Percentiles rank a stretch among this genome's conserved stretches.
phyloP scores from a whole-genome alignment of 2,329 filamentous ascomycete species.

The Pseudocercospora eumusae region DNA sequence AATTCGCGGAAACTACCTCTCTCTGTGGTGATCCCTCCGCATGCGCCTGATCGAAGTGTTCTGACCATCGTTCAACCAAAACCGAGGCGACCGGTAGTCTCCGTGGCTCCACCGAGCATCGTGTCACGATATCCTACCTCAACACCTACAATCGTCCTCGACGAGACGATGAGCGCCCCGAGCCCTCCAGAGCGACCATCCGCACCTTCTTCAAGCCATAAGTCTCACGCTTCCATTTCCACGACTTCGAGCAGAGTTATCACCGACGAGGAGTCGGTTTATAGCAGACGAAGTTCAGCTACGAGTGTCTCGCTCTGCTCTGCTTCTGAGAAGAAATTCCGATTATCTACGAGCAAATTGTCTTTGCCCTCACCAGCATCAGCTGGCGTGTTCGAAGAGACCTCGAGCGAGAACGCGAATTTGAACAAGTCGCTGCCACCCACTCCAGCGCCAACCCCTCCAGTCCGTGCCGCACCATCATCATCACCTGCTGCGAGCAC shows the following conservation, averaged over 20 bases:
- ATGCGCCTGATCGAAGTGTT: constrained; percentile 15
- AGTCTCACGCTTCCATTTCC: constrained; percentile 29
- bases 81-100: constrained; percentile 18
- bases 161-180: constrained; percentile 13
- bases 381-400: constrained; percentile 18
- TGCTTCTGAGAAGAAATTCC: constrained; percentile 17
- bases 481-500: background rate
- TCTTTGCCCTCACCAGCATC: constrained; percentile 16
- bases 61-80: constrained; percentile 20
- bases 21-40: constrained; percentile 31
- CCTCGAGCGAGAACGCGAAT: constrained; percentile 13
- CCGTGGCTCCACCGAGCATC: constrained; percentile 23
- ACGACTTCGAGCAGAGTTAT: constrained; percentile 41
- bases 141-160: constrained; percentile 21
- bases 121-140: constrained; percentile 25
- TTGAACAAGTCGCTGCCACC: constrained; percentile 26
- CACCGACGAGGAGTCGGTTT: constrained; percentile 42
- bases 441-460: constrained; percentile 13
- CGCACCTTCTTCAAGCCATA: constrained; percentile 12
- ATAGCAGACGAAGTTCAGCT: constrained; percentile 42
- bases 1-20: constrained; percentile 22
- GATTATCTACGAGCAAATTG: constrained; percentile 14
- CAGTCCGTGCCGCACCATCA: constrained; percentile 7
- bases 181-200: constrained; percentile 1
- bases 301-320: constrained; percentile 27